These are phyloP conservation scores for Barbarea vulgaris DNA, from an alignment of 345 rosid genomes.

Conservation along the genomic window DNA sequence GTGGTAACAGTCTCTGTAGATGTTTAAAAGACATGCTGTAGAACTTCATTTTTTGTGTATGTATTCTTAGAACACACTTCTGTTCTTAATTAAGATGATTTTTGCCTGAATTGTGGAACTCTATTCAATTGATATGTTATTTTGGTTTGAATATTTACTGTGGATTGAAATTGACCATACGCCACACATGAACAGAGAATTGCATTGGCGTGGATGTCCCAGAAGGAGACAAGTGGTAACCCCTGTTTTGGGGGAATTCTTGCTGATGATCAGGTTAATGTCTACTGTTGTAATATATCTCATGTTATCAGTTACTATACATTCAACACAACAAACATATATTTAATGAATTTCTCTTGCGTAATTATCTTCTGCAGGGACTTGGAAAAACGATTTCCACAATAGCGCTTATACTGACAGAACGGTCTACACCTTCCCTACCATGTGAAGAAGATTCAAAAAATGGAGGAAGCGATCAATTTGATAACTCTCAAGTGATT, in stretches of 20 bases:
- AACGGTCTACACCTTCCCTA: constrained; percentile 54
- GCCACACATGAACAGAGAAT: constrained; percentile 57
- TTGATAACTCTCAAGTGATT: constrained; percentile 37
- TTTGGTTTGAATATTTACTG: not conserved
- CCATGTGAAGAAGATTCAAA: constrained; percentile 40
- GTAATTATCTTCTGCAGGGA: constrained; percentile 57
- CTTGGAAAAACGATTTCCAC: constrained; percentile 89
- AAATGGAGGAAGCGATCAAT: constrained; percentile 35
- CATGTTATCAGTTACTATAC: not conserved
- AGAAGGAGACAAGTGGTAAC: constrained; percentile 64
- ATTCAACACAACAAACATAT: not conserved
- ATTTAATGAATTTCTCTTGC: not conserved
- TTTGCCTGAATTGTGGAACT: not conserved
- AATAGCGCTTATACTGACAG: constrained; percentile 85
- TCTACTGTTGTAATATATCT: not conserved
- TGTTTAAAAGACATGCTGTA: not conserved
- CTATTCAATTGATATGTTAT: constrained; percentile 5
- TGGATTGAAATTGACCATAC: not conserved
- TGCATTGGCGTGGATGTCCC: constrained; percentile 92
- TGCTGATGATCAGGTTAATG: constrained; percentile 87
- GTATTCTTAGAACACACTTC: not conserved
- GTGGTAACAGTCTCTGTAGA: not conserved
- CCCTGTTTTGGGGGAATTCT: constrained; percentile 87
- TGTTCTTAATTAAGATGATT: constrained; percentile 5
- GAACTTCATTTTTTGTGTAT: not conserved